These are phyloP conservation scores for Sonneratia alba DNA, from an alignment of 345 rosid genomes.

Conservation along the genomic window DNA sequence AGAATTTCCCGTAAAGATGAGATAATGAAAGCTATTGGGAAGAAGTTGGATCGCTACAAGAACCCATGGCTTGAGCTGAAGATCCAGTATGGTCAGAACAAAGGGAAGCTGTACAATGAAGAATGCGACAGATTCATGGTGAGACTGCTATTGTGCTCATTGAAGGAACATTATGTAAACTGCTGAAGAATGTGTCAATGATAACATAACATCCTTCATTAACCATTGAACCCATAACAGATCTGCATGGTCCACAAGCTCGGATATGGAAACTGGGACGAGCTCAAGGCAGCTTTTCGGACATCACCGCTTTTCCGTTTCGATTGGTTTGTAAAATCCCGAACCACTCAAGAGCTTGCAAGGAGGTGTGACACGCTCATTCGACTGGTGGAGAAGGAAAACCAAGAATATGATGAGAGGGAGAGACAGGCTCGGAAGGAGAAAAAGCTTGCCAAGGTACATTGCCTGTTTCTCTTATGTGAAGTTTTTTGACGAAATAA, in stretches of 20 bases:
- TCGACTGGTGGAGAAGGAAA: conserved; percentile 95
- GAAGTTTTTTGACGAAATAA: neutral
- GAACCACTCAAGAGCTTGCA: conserved; percentile 87
- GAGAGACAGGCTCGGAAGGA: conserved; percentile 97
- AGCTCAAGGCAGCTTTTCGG: conserved; percentile 80
- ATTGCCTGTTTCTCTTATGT: neutral
- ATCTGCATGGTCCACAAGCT: conserved; percentile 97
- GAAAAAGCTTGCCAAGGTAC: conserved; percentile 94
- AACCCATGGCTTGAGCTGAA: conserved; percentile 97
- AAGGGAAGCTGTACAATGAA: conserved; percentile 94
- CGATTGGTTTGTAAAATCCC: conserved; percentile 98
- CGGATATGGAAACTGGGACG: conserved; percentile 99
- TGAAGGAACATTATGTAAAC: neutral
- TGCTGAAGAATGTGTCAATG: neutral
- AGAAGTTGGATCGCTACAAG: conserved; percentile 94
- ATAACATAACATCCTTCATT: neutral
- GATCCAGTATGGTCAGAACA: conserved; percentile 97
- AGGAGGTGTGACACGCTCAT: conserved; percentile 95
- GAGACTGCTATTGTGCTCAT: neutral
- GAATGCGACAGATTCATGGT: conserved; percentile 97
- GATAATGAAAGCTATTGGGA: conserved; percentile 97
- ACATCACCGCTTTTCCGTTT: conserved; percentile 76
- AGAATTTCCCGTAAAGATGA: conserved; percentile 94
- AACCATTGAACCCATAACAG: conserved; percentile 23
- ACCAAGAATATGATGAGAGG: conserved; percentile 89